Evolutionary conservation across 139 green algal genomes (phyloP), one percentile per base, ranked within the genome.

Genomic region (Eudorina sp.): DNA sequence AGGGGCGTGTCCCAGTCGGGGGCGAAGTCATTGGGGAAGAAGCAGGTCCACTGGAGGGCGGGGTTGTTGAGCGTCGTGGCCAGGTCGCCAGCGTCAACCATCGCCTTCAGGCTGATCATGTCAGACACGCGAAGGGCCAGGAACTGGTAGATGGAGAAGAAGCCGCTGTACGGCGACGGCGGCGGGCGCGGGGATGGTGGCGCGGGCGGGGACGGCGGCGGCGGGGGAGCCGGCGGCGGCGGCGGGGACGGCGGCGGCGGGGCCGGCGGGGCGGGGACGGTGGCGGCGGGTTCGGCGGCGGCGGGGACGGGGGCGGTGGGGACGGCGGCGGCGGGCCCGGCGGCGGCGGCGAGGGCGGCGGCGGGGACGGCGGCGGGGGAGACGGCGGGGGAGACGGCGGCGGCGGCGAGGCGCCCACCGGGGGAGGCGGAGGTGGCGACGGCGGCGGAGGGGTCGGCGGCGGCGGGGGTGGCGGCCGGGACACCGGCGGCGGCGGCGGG

Each of bases 21-120:
- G 23, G 62, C 62, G 19, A n/a, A 76, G 81, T 87, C 81, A 2
- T 87, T 73, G 19, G 81, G 81, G 64, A 87, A 87, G 19, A 87
- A 87, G 64, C 81, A 87, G 4, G 81, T 87, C 27, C 27, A 60
- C 43, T 58, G 3, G 19, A 87, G 45, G 25, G 31, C 34, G 38
- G 81, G 60, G 81, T 87, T 68, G 81, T 29, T 78, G 31, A 87
- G n/a, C 6, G n/a, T 23, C 1, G 16, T 18, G 4, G 36, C 60
- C 45, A 87, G 45, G 31, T 53, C 64, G 1, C n/a, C 64, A 18
- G 45, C 64, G 23, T 79, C 62, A 4, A 87, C 43, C 8, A 68
- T 51, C 1, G 1, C 29, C 45, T 75, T 75, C 31, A 69, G 13
- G 27, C 21, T n/a, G 4, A 29, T 7, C 31, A 69, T 21, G 45